Percentiles rank a stretch among this genome's conserved stretches.
Evolutionary conservation across 345 rosid species (phyloP).

Genomic region (Clausena lansium): DNA sequence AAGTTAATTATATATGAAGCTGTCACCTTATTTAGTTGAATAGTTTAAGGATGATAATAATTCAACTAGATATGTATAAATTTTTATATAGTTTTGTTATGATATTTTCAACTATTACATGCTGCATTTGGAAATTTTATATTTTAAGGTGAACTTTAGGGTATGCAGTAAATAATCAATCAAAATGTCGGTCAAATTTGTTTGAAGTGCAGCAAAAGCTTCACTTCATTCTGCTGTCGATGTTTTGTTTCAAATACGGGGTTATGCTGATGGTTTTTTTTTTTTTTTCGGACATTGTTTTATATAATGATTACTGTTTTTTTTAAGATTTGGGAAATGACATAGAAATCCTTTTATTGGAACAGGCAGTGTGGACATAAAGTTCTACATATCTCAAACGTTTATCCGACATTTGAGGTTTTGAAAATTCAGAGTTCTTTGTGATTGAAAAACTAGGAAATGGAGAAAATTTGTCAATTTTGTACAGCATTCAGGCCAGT

Average conservation of each 20-base stretch:
- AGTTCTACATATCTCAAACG: background rate
- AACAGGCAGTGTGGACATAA: background rate
- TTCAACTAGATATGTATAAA: background rate
- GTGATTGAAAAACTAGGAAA: slow-evolving; percentile 24
- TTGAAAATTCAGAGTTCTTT: background rate
- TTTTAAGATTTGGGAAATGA: slow-evolving; percentile 16
- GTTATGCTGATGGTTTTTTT: background rate
- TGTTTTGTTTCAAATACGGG: background rate
- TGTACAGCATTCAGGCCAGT: slow-evolving; percentile 67
- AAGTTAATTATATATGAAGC: background rate
- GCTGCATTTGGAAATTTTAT: background rate
- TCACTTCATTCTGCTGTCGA: background rate
- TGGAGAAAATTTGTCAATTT: slow-evolving; percentile 73
- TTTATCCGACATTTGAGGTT: slow-evolving; percentile 4
- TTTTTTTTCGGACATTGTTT: background rate
- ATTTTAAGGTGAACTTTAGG: background rate
- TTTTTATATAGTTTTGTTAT: no score
- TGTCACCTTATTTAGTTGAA: background rate
- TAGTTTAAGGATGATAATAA: background rate
- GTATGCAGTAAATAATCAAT: background rate
- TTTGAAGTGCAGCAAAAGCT: background rate
- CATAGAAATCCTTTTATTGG: background rate
- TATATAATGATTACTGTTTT: background rate
- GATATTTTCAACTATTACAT: background rate
- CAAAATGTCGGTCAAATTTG: background rate